Conservation (phyloP, 805 yeast genomes). For the Lachancea waltii region DNA sequence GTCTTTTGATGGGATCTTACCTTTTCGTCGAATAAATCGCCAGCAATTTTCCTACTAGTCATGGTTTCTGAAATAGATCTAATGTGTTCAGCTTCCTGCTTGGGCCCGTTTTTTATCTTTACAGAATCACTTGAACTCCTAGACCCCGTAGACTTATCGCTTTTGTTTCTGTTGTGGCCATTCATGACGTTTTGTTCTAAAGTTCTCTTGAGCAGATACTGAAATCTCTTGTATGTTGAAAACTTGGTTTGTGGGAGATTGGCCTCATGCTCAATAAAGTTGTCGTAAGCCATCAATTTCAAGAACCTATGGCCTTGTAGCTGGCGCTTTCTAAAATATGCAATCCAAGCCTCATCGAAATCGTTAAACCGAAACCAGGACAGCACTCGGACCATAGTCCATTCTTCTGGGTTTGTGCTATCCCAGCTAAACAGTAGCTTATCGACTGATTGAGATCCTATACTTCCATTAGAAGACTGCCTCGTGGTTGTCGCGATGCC, state of each 20-base stretch:
- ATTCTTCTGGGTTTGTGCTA: slow-evolving; percentile 49
- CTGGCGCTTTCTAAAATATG: slow-evolving; percentile 49
- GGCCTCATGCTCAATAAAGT: slow-evolving; percentile 38
- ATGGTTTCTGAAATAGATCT: slow-evolving; percentile 30
- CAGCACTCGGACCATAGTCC: slow-evolving; percentile 65
- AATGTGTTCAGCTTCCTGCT: slow-evolving; percentile 11
- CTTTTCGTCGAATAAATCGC: slow-evolving; percentile 9
- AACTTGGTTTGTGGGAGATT: slow-evolving; percentile 40
- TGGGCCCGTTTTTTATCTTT: slow-evolving; percentile 15
- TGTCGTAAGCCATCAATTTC: slow-evolving; percentile 60
- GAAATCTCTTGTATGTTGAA: slow-evolving; percentile 51
- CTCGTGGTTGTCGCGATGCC: slow-evolving; percentile 21
- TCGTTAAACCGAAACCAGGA: slow-evolving; percentile 63
- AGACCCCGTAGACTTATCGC: slow-evolving; percentile 20
- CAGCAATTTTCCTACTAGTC: too few relatives aligned
- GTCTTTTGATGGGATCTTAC: slow-evolving; percentile 20
- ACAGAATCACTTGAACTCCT: slow-evolving; percentile 27
- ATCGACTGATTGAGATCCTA: slow-evolving; percentile 22
- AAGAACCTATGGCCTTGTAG: slow-evolving; percentile 60
- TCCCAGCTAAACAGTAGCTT: slow-evolving; percentile 40
- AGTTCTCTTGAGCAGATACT: slow-evolving; percentile 45
- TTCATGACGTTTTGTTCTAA: slow-evolving; percentile 30
- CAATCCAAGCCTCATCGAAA: slow-evolving; percentile 72
- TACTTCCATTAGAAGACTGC: slow-evolving; percentile 25
- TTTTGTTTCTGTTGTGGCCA: slow-evolving; percentile 22